Evolutionary conservation across 177 flowering plant genomes (phyloP).

Genomic region (Vitis hybrid): DNA sequence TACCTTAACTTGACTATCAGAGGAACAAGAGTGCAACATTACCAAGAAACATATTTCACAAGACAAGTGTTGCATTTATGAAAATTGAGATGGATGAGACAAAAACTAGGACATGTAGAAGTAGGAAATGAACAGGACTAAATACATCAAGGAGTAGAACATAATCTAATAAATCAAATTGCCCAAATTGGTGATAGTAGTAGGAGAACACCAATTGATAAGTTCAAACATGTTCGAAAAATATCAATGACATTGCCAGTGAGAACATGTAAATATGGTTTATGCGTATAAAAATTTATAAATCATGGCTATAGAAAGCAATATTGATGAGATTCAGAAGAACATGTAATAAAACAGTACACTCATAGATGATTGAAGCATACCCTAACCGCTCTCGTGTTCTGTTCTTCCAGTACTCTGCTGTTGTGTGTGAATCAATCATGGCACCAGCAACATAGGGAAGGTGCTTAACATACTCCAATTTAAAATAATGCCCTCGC

Average conservation of each 20-base stretch:
- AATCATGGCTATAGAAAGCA: neutral
- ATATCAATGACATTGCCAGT: no score
- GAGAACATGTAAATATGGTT: neutral
- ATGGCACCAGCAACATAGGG: conserved; percentile 96
- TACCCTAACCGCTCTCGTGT: conserved; percentile 83
- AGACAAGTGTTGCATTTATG: no score
- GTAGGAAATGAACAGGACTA: no score
- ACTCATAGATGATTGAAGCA: neutral
- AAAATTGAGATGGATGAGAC: no score
- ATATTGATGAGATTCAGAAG: neutral
- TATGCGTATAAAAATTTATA: neutral
- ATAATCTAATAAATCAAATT: neutral
- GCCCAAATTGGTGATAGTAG: neutral
- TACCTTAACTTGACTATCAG: neutral
- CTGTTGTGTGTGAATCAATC: conserved; percentile 95
- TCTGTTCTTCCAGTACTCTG: conserved; percentile 92
- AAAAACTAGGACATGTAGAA: no score
- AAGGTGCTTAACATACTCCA: conserved; percentile 93
- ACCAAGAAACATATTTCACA: no score
- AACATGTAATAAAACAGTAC: neutral
- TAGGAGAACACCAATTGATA: neutral
- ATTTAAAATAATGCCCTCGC: conserved; percentile 96
- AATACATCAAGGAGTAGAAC: no score
- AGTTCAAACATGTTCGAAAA: no score
- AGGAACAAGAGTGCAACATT: neutral